These are phyloP conservation scores for Ophiostoma perfectum DNA, from an alignment of 2,329 filamentous ascomycete species.

Conservation along the genomic window DNA sequence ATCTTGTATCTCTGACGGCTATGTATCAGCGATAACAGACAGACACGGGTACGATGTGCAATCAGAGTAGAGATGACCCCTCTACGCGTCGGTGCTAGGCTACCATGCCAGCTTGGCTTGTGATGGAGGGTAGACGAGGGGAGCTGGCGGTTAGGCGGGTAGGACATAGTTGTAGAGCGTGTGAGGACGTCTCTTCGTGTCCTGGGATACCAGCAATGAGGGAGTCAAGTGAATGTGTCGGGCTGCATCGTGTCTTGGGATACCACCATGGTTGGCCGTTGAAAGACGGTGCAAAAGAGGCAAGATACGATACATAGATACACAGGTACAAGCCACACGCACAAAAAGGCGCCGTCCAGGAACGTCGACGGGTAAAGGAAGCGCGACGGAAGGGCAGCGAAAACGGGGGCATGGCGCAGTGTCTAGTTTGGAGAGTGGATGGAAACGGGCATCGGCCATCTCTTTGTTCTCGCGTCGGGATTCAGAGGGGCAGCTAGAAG, in stretches of 20 bases:
- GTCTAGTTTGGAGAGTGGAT: neutral
- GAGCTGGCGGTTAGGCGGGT: neutral
- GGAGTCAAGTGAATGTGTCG: neutral
- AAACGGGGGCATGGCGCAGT: no score
- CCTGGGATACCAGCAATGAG: neutral
- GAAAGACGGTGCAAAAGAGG: neutral
- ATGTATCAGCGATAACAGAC: neutral
- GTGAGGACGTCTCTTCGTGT: no score
- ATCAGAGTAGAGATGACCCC: neutral
- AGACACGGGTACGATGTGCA: neutral
- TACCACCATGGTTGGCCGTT: neutral
- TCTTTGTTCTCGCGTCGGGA: slow-evolving; percentile 5
- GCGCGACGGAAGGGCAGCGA: neutral
- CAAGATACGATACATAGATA: neutral
- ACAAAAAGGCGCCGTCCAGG: neutral
- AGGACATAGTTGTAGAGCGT: neutral
- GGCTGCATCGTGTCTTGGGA: neutral
- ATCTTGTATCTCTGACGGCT: slow-evolving; percentile 3
- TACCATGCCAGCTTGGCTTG: neutral
- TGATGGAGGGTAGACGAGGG: slow-evolving; percentile 6
- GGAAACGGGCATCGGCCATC: slow-evolving; percentile 3
- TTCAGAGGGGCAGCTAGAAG: neutral
- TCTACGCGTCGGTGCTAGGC: neutral
- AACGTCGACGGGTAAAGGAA: neutral
- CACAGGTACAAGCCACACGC: neutral